A percentile compares a stretch with the other conserved stretches of the same genome.
These are phyloP conservation scores for Dendrobium huoshanense DNA, from an alignment of 106 monocot species.

Conservation along the genomic window DNA sequence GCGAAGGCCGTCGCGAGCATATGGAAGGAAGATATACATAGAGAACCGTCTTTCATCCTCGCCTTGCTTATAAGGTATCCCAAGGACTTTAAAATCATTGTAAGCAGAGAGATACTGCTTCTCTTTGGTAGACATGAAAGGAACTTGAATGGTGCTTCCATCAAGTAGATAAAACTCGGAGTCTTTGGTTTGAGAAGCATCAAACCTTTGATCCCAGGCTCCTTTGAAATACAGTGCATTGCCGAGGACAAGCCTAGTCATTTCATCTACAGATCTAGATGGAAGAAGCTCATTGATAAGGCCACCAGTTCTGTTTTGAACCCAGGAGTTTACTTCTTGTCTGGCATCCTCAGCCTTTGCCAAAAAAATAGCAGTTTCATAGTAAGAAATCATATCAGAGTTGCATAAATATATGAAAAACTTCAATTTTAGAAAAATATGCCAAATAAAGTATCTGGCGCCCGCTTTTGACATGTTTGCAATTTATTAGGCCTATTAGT, in stretches of 20 bases:
- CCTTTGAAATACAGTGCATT: constrained; percentile 96
- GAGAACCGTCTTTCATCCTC: constrained; percentile 55
- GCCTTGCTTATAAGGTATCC: constrained; percentile 63
- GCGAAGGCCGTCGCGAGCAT: constrained; percentile 43
- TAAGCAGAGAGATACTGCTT: constrained; percentile 38
- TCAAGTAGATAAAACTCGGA: constrained; percentile 37
- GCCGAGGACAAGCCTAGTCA: constrained; percentile 49
- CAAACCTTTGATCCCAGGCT: constrained; percentile 60
- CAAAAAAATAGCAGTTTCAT: not conserved
- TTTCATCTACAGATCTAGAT: constrained; percentile 39
- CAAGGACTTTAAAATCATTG: constrained; percentile 60
- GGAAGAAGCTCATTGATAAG: constrained; percentile 72
- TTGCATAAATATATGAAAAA: not conserved
- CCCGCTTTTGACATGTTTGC: not conserved
- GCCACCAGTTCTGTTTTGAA: constrained; percentile 39
- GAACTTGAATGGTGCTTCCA: constrained; percentile 36
- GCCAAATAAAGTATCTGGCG: too few relatives aligned
- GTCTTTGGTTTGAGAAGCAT: constrained; percentile 42
- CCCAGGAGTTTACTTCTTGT: constrained; percentile 72
- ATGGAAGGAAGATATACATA: constrained; percentile 76
- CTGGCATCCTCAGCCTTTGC: constrained; percentile 53
- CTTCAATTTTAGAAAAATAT: not conserved
- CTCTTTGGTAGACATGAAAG: constrained; percentile 42
- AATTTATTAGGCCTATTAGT: too few relatives aligned
- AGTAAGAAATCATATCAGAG: constrained; percentile 1